phyloP scores from a whole-genome alignment of 768 basidiomycete species.

The Mycena alexandri region DNA sequence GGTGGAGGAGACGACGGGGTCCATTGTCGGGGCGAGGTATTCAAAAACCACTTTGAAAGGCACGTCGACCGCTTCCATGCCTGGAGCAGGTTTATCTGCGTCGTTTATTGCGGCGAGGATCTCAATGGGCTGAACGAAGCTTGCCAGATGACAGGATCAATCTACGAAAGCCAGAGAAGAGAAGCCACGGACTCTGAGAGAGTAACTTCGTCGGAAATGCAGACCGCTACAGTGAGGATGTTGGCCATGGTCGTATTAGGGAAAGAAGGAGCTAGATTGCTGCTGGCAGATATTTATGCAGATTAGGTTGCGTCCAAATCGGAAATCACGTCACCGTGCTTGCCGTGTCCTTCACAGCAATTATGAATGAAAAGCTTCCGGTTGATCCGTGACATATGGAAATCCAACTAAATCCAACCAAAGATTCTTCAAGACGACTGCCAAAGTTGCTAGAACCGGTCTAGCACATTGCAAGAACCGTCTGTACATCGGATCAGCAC shows the following conservation, averaged over 20 bases:
- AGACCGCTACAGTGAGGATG: constrained; percentile 38
- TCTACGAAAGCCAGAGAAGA: not conserved
- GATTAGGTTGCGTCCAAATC: not conserved
- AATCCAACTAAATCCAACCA: no score
- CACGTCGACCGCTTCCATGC: constrained; percentile 3
- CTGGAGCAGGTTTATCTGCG: constrained; percentile 4
- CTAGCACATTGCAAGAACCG: no score
- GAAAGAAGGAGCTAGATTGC: not conserved
- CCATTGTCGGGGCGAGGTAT: constrained; percentile 38
- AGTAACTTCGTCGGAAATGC: constrained; percentile 36
- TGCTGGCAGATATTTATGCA: not conserved
- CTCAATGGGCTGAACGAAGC: constrained; percentile 39
- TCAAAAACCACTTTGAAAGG: constrained; percentile 39
- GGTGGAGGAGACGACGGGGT: constrained; percentile 34
- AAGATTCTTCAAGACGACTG: no score
- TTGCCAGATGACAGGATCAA: not conserved
- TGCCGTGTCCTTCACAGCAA: constrained; percentile 13
- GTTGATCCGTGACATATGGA: no score
- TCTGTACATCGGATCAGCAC: no score
- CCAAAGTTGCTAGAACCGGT: no score
- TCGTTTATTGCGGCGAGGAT: constrained; percentile 36
- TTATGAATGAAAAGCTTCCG: no score
- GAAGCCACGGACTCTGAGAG: constrained; percentile 26
- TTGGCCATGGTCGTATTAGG: constrained; percentile 22
- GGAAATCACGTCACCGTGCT: not conserved